Conservation (phyloP, 805 yeast genomes). For the Nakazawaea peltata region DNA sequence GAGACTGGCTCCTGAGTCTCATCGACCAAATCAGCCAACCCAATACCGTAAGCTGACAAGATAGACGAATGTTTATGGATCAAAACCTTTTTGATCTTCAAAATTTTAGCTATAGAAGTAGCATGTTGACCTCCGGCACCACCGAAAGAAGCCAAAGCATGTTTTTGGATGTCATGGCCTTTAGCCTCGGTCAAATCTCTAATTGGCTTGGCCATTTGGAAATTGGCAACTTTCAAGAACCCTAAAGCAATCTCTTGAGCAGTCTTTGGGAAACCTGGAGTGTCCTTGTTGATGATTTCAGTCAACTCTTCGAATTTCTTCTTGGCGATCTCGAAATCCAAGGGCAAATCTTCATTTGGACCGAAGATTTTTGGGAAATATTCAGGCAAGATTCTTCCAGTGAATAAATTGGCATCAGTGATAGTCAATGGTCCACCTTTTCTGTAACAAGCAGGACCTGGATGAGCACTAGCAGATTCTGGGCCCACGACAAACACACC, state of each 20-base stretch:
- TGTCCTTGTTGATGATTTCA: conserved; percentile 19
- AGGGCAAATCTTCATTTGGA: conserved; percentile 20
- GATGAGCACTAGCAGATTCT: conserved; percentile 25
- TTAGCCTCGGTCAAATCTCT: conserved; percentile 25
- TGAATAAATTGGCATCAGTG: conserved; percentile 25
- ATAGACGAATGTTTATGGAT: conserved; percentile 27
- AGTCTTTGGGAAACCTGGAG: conserved; percentile 13
- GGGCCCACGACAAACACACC: conserved; percentile 23
- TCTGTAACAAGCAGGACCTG: conserved; percentile 27
- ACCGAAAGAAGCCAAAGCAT: conserved; percentile 26
- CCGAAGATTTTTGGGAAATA: conserved; percentile 25
- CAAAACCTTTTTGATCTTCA: conserved; percentile 22
- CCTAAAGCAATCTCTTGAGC: conserved; percentile 26
- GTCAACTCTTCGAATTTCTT: conserved; percentile 21
- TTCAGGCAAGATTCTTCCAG: conserved; percentile 22
- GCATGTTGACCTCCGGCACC: conserved; percentile 31
- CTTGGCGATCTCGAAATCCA: conserved; percentile 17
- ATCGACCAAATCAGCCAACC: conserved; percentile 22
- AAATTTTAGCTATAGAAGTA: conserved; percentile 20
- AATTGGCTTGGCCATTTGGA: conserved; percentile 27
- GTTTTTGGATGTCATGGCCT: conserved; percentile 24
- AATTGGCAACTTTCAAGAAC: conserved; percentile 25
- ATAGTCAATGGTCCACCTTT: conserved; percentile 26
- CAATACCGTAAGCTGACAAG: conserved; percentile 30
- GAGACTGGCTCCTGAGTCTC: conserved; percentile 22